phyloP scores from a whole-genome alignment of 257 asterid species.

The Fraxinus quadrangulata region DNA sequence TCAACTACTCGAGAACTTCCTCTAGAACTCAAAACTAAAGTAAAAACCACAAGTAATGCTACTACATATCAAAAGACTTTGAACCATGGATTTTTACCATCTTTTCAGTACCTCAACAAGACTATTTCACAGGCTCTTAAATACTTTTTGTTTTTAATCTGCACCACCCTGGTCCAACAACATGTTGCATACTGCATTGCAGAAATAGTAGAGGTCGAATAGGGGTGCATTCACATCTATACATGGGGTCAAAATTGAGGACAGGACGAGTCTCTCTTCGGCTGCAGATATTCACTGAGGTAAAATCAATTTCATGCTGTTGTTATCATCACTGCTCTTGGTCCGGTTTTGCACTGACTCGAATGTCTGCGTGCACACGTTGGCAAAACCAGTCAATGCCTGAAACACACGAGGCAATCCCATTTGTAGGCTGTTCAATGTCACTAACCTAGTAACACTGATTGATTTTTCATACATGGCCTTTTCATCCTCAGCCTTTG shows the following conservation, averaged over 20 bases:
- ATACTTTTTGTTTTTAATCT: not conserved
- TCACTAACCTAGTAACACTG: slow-evolving; percentile 74
- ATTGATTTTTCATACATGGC: slow-evolving; percentile 79
- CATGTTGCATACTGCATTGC: slow-evolving; percentile 22
- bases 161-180: slow-evolving; percentile 10
- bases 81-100: not conserved
- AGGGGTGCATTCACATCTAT: slow-evolving; percentile 14
- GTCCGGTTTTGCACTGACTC: slow-evolving; percentile 56
- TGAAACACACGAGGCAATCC: slow-evolving; percentile 92
- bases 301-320: slow-evolving; percentile 63
- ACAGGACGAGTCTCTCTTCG: slow-evolving; percentile 4
- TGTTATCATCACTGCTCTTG: no score
- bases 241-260: slow-evolving; percentile 21
- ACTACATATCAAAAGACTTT: not conserved
- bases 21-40: not conserved
- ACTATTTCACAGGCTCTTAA: not conserved
- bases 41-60: not conserved
- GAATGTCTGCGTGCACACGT: slow-evolving; percentile 72
- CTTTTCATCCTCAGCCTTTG: slow-evolving; percentile 84
- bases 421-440: slow-evolving; percentile 85
- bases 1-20: not conserved
- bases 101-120: not conserved
- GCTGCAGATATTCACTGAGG: slow-evolving; percentile 35
- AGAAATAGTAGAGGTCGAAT: not conserved
- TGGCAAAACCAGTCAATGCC: slow-evolving; percentile 91